Conservation (phyloP, 2,329 filamentous ascomycete genomes). For the Amesomyces nigricolor region DNA sequence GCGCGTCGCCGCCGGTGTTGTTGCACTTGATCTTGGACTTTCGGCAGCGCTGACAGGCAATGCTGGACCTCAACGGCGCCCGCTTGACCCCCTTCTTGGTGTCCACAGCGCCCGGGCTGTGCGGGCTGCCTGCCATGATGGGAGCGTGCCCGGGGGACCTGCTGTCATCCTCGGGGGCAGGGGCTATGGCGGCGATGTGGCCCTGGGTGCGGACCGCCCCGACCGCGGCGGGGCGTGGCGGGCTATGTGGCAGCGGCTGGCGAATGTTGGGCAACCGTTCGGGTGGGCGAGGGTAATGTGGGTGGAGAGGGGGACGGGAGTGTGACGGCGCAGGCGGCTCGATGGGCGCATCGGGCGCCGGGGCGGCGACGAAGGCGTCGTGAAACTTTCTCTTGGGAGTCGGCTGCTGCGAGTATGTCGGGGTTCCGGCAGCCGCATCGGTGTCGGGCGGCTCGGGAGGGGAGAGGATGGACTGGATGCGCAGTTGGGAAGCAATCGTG, state of each 20-base stretch:
- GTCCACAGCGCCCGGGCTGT: constrained; percentile 27
- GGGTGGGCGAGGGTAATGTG: constrained; percentile 4
- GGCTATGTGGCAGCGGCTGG: constrained; percentile 26
- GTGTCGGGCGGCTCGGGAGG: constrained; percentile 38
- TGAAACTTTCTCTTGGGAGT: constrained; percentile 36
- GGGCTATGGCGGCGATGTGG: constrained; percentile 6
- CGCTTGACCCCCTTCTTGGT: constrained; percentile 40
- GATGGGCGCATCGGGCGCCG: constrained; percentile 28
- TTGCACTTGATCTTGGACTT: constrained; percentile 84
- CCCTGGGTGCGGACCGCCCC: constrained; percentile 18
- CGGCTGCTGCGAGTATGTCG: constrained; percentile 23
- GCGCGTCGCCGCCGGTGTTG: constrained; percentile 65
- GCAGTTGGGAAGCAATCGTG: constrained; percentile 47
- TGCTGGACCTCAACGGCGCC: constrained; percentile 65
- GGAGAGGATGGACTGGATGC: constrained; percentile 48
- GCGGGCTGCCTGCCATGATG: constrained; percentile 32
- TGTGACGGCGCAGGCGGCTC: constrained; percentile 27
- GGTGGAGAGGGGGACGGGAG: constrained; percentile 10
- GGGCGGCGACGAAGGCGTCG: constrained; percentile 31
- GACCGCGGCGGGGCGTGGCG: constrained; percentile 20
- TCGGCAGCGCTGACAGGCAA: constrained; percentile 70
- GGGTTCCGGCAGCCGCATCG: constrained; percentile 28
- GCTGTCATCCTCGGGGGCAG: constrained; percentile 24
- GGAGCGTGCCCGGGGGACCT: constrained; percentile 21
- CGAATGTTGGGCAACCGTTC: constrained; percentile 21